Evolutionary conservation across 2,329 filamentous ascomycete species (phyloP), one percentile per base, ranked within the genome.

Genomic region (Phaeosphaeria sp.): DNA sequence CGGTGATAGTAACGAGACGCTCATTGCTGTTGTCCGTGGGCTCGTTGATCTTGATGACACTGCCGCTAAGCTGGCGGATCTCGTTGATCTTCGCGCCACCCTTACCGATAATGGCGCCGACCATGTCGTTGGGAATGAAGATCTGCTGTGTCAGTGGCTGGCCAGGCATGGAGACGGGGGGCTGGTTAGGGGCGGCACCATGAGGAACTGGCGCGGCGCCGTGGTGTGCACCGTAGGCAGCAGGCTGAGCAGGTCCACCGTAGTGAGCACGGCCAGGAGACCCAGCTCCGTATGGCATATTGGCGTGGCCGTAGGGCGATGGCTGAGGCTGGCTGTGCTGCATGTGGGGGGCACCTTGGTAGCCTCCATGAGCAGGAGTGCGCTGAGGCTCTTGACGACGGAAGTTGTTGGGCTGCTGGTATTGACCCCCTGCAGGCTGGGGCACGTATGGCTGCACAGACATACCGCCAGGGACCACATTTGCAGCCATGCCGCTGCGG

Each of bases 1-100:
- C 95, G 1, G 95, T 97, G 68, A 99, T 96, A 17, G 95, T 99
- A 56, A 99, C 95, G 58, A 99, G 83, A 62, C 95, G 90, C 83
- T 99, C 95, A 74, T 98, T 99, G 84, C 92, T 98, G 81, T 96
- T 98, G 79, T 98, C 95, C 78, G 97, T 95, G 1, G 95, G 95
- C 78, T 99, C 95, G 77, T 99, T 98, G 84, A 99, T 99, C 84
- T 99, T 99, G 79, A 99, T 98, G 47, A 99, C 93, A 80, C 94
- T 98, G 68, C 94, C 95, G 77, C 91, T 96, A 70, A 99, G 88
- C 78, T 97, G 93, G 68, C 95, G 89, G 66, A 99, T 99, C 80
- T 99, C 95, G 76, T 99, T 99, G 84, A 99, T 99, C 86, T 99
- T 99, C 55, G 93, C 91, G 64, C 95, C 95, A 61, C 95, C 95